Evolutionary conservation across 2,329 filamentous ascomycete genomes (phyloP), one percentile per base, ranked within the genome.

Genomic region (Claviceps sp.): DNA sequence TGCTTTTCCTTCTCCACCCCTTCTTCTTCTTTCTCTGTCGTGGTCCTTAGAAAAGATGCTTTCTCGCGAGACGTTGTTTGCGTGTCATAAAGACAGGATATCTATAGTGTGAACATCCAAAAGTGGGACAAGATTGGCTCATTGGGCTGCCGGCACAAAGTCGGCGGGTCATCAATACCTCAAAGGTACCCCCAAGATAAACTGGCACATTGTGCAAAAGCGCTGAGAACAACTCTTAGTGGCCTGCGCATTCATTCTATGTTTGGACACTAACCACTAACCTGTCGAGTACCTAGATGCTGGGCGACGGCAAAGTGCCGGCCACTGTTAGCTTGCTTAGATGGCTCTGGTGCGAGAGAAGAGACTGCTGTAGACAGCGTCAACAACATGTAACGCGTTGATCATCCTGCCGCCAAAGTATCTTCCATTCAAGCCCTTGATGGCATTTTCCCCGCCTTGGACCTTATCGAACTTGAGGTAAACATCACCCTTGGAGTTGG

Each of bases 401-500:
- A 98, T 95, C 76, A 88, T 89, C 64, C 84, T 82, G 63, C 88
- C 88, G 65, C 89, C 93, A 70, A 98, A 98, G 70, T 87, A 95
- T 66, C 93, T 85, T 64, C 93, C 93, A 70, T 98, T 97, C 57
- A 98, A 81, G 65, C 93, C 93, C 69, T 95, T 94, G 72, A 97
- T 94, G 62, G 93, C 93, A 67, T 96, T 97, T 71, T 96, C 89
- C 66, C 91, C 91, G 61, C 91, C 91, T 67, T 90, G 82, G 56
- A 97, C 87, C 64, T 89, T 86, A 71, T 95, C 89, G 73, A 98
- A 98, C 70, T 98, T 98, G 68, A 98, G 83, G 70, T 95, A 98
- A 62, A 98, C 91, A 67, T 98, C 93, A 70, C 93, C 93, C 69
- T 87, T 82, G 47, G 89, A 93, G 72, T 95, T 94, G 59, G 87